Base-by-base conservation (phyloP, 2,329 filamentous ascomycete genomes). In the Sarocladium oryzae region DNA sequence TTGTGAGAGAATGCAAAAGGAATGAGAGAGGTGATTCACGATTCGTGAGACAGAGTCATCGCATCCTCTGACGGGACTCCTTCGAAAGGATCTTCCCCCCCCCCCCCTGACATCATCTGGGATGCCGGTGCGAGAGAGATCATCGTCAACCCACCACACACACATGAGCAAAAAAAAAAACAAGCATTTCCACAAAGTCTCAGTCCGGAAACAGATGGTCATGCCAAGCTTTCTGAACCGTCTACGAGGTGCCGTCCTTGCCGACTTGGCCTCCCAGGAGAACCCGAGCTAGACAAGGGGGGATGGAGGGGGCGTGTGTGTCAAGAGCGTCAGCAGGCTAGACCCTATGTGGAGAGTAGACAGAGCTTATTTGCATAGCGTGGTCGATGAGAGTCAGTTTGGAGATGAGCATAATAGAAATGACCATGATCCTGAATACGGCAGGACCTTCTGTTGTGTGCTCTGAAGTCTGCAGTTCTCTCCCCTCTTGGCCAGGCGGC, bases 211-310 rank as follows among this genome's bases (percentile, higher is more conserved):
- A 48, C 43, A 48, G 28, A 11, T 8, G 26, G 43, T 26, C 43
- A 49, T 56, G 54, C 52, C 51, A 50, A 56, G 52, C 52, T 45
- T 52, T 59, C 58, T 60, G 58, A 60, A 63, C 60, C 60, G 56
- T 60, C 59, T 60, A 55, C 52, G 55, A 66, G 63, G 66, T 69
- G 66, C 66, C 66, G 66, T 68, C 56, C 57, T 57, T 68, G 58
- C 66, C 66, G 66, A 65, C 66, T 68, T 69, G 65, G 65, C 64
- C 58, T 28, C 16, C 51, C 48, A 53, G 51, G 51, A 46, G 50
- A 32, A 45, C 15, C 37, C 33, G 23, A 43, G 6, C 32, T 24
- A 32, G 21, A 15, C 46, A 49, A 48, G 32, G 32, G 46, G 32
- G 46, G n/a, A n/a, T n/a, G 41, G 28, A 30, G 33, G 46, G 46